Base-by-base conservation (phyloP, 2,329 filamentous ascomycete genomes). In the Teratosphaeriaceae sp. region DNA sequence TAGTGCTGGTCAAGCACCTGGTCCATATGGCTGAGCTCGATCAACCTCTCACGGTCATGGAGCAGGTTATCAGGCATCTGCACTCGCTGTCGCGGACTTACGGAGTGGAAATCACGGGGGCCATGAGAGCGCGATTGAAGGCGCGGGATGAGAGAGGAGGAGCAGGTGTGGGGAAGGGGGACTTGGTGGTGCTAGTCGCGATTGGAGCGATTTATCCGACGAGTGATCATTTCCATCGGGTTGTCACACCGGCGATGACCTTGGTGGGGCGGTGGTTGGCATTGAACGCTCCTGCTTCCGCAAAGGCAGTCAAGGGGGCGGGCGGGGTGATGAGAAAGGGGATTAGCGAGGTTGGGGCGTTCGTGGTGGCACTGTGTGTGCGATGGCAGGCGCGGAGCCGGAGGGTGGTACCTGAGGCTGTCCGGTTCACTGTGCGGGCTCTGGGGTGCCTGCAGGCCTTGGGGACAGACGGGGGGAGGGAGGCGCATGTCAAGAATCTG, bases 211-310 rank as follows among this genome's bases (percentile, higher is more conserved):
- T 94, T 41, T 98, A 94, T 58, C 89, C 92, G 3, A 95, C 92
- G 0, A 96, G 89, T 0, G 92, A 98, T 65, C 89, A 97, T 66
- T 98, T 97, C 65, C 92, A 98, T 58, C 84, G 92, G 55, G 87
- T 97, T 26, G 84, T 88, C 30, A 98, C 92, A 1, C 92, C 92
- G 2, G 85, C 90, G 1, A 84, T 88, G 65, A 78, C 96, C 4
- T 77, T 82, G n/a, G 86, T 97, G 65, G 78, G 78, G 11, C 80
- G 87, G 42, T 96, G 85, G 65, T 74, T 98, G 20, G 87, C 84
- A 1, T 80, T 95, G 54, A 87, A 81, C 43, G 73, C 82, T 0
- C 51, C 55, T 5, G 39, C 37, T 20, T 44, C 45, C 3, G 80
- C 88, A 0, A 72, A 78, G 33, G 77, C 86, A 8, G 30, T 19